Percentiles rank a stretch among this genome's conserved stretches.
These are phyloP conservation scores for Carex pumila DNA, from an alignment of 176 grass and related monocot species.

Conservation along the genomic window DNA sequence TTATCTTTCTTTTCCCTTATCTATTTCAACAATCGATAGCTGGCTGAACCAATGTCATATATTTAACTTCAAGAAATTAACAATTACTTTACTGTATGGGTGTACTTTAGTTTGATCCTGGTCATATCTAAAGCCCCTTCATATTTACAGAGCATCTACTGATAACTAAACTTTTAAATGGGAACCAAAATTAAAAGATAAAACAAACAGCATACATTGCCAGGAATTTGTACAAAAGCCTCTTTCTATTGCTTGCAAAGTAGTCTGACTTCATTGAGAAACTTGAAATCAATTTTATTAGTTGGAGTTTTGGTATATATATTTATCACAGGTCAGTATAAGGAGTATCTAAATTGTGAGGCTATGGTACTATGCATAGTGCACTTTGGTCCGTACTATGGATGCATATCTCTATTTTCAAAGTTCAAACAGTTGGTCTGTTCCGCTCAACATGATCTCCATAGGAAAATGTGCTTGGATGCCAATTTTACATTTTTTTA, in stretches of 20 bases:
- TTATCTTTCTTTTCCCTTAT: conserved; percentile 15
- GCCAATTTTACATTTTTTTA: too few species aligned
- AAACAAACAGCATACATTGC: neutral
- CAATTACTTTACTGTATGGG: neutral
- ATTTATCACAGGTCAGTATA: neutral
- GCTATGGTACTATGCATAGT: too few species aligned
- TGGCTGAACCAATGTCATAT: neutral
- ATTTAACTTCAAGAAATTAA: neutral
- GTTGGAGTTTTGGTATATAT: neutral
- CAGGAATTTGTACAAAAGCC: neutral
- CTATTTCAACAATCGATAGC: neutral
- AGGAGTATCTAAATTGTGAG: neutral
- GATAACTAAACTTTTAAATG: neutral
- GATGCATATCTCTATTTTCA: too few species aligned
- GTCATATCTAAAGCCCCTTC: neutral
- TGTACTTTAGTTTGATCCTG: neutral
- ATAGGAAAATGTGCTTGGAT: too few species aligned
- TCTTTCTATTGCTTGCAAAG: neutral
- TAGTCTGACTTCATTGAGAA: neutral
- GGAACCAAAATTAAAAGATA: neutral
- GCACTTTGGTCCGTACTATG: too few species aligned
- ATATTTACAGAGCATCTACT: conserved; percentile 1
- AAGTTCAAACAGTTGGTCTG: too few species aligned
- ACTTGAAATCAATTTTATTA: neutral
- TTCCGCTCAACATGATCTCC: too few species aligned